Conservation (phyloP, 169 alveolate genomes). For the Haemoproteus tartakovskyi region DNA sequence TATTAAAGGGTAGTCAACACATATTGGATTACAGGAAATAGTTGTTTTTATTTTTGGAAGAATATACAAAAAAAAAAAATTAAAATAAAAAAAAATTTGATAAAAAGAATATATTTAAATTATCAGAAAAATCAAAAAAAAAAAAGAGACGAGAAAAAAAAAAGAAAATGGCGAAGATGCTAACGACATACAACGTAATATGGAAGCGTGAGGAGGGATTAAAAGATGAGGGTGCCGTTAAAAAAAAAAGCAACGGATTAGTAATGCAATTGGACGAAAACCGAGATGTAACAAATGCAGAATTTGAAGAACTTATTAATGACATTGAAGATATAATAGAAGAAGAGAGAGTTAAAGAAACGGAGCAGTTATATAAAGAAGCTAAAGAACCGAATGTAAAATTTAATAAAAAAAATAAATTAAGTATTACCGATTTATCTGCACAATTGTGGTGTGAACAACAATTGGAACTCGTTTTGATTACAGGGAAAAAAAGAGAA, state of each 20-base stretch:
- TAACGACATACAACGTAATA: slow-evolving; percentile 41
- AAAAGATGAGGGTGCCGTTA: background rate
- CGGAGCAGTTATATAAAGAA: slow-evolving; percentile 56
- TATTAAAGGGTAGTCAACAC: too few species aligned
- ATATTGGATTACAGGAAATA: too few species aligned
- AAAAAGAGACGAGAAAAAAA: too few species aligned
- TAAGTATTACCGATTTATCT: slow-evolving; percentile 78
- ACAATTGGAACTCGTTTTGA: slow-evolving; percentile 73
- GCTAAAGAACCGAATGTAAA: slow-evolving; percentile 59
- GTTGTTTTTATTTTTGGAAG: too few species aligned
- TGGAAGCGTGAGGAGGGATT: slow-evolving; percentile 48
- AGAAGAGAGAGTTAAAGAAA: slow-evolving; percentile 63
- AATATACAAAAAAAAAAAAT: too few species aligned
- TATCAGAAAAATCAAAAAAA: too few species aligned
- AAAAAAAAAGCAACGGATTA: slow-evolving; percentile 1
- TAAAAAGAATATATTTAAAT: too few species aligned
- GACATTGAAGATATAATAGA: slow-evolving; percentile 59
- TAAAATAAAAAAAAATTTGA: too few species aligned
- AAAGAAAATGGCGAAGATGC: slow-evolving; percentile 5
- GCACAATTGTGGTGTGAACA: slow-evolving; percentile 83
- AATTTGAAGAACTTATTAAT: slow-evolving; percentile 32
- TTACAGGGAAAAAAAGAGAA: slow-evolving; percentile 76
- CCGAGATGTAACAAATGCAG: slow-evolving; percentile 7
- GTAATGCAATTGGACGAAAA: background rate
- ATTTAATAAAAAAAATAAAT: slow-evolving; percentile 73